Evolutionary conservation across 139 green algal genomes (phyloP), one percentile per base, ranked within the genome.

Genomic region (Trebouxia sp.): DNA sequence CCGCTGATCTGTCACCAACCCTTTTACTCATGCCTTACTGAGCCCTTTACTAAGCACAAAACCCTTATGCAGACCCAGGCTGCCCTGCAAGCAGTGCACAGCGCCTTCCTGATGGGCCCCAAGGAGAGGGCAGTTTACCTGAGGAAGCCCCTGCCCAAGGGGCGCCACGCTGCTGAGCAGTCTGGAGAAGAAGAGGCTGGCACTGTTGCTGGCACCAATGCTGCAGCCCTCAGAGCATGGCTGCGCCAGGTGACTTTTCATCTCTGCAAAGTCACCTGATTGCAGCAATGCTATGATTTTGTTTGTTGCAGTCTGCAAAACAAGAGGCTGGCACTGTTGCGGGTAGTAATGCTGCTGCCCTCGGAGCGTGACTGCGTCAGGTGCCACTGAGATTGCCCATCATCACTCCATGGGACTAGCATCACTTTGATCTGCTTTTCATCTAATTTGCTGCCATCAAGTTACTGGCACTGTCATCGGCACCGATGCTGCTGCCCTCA

Each of bases 61-160:
- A n/a, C n/a, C n/a, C n/a, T n/a, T n/a, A n/a, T n/a, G 62, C 53
- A 84, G 53, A 81, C 85, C 26, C 79, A 79, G 62, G 55, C 75
- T 26, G 38, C 32, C n/a, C 72, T 93, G 78, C 78, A 70, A 3
- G 67, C 81, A 1, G 58, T 87, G 32, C 37, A 32, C 32, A 42
- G 67, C 9, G 86, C 86, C 0, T 67, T 90, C 2, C 80, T 89
- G 30, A 90, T 96, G 85, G 86, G 91, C 39, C 83, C 91, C 0
- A 79, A 90, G 74, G 92, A 96, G 82, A 79, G 83, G 8, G 92
- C 92, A 10, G 39, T 92, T 50, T 86, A 91, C 55, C 67, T 93
- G 41, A 85, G 83, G 22, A 84, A 88, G 42, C 53, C 15, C 3
- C 7, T 78, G 75, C 26, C 65, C 15, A n/a, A 39, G 12, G 72